Base-by-base conservation (phyloP, 345 rosid species). In the Euphorbia peplus region DNA sequence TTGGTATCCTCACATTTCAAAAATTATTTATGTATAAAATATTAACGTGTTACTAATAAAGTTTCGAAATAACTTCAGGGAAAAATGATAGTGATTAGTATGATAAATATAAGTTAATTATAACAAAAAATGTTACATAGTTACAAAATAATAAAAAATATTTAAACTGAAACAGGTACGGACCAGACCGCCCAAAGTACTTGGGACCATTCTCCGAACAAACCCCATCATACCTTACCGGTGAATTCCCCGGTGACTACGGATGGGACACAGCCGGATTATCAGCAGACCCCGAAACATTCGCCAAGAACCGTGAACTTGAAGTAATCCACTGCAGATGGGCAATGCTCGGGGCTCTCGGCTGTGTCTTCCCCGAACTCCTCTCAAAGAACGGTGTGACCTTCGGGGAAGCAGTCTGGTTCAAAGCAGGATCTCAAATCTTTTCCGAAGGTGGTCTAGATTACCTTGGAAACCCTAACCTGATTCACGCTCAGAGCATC, bases 251-350 rank as follows among this genome's bases (percentile, higher is more conserved):
- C 0, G 95, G 96, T 51, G 98, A 92, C 82, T 93, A 93, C 14
- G 97, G 98, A 46, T 91, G 98, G 98, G 98, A 93, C 83, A 89
- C 96, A n/a, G 97, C 97, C 15, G 97, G 98, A 6, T 75, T 91
- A 53, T 93, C 98, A 0, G 97, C 97, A 24, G 98, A 93, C 67
- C 98, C 97, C 0, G 96, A 93, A 84, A 93, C 98, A 64, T 91
- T 91, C 46, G 86, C 98, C 70, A 93, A 89, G 88, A 93, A 90
- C 88, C 95, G 97, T 50, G 98, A 93, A 85, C 93, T 90, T 15
- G 98, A 90, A 73, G 98, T 93, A 50, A 90, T 90, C 83, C 98
- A 93, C 85, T 64, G 84, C 88, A 81, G 98, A 82, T 93, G 98
- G 97, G 98, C 97, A 5, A 93, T 93, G 98, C 88, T 93, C 21